phyloP scores from a whole-genome alignment of 306 rosid species.

The Quercus bicolor region DNA sequence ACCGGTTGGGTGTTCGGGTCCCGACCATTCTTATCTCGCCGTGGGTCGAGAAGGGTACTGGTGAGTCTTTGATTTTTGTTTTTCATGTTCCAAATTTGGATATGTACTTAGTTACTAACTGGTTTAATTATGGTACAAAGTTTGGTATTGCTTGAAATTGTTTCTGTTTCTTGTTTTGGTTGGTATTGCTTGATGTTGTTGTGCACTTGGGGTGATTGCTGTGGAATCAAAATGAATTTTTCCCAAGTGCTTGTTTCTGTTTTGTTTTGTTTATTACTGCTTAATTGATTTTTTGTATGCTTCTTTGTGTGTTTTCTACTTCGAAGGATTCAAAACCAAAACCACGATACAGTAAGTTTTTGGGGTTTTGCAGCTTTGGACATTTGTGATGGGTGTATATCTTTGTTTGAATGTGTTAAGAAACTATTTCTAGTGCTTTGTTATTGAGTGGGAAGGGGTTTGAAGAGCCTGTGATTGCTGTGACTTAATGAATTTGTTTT shows the following conservation, averaged over 20 bases:
- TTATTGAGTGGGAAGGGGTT: not conserved
- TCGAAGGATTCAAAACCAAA: not conserved
- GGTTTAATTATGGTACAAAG: not conserved
- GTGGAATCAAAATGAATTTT: not conserved
- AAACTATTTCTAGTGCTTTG: slow-evolving; percentile 3
- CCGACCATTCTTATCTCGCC: slow-evolving; percentile 83
- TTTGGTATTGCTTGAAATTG: not conserved
- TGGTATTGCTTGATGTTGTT: not conserved
- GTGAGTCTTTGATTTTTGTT: slow-evolving; percentile 35
- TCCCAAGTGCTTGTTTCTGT: not conserved
- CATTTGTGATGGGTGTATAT: not conserved
- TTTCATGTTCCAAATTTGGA: not conserved
- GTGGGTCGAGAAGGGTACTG: slow-evolving; percentile 83
- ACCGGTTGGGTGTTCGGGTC: slow-evolving; percentile 84
- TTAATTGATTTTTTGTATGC: not conserved
- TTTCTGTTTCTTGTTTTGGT: not conserved
- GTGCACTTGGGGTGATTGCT: not conserved
- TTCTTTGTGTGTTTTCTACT: not conserved
- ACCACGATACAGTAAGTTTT: not conserved
- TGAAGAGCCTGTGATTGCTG: not conserved
- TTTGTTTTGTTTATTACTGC: not conserved
- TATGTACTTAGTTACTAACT: not conserved
- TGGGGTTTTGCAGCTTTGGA: not conserved
- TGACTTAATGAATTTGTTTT: not conserved
- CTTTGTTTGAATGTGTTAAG: not conserved